A percentile compares a stretch with the other conserved stretches of the same genome.
phyloP scores from a whole-genome alignment of 192 early-diverging fungal genomes.

The Podila verticillata region DNA sequence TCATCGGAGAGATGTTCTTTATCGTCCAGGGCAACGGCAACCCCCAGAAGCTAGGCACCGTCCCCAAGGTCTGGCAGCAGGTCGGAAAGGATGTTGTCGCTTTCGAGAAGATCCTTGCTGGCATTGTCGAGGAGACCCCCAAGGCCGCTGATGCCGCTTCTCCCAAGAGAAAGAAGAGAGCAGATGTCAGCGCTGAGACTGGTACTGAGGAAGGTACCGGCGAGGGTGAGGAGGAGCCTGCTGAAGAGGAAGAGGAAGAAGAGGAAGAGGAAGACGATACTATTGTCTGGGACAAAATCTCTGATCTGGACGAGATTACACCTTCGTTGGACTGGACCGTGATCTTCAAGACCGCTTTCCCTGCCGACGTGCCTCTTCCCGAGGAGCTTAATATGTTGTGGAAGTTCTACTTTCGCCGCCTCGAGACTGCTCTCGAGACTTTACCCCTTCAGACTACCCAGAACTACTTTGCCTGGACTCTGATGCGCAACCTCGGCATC shows the following conservation, averaged over 20 bases:
- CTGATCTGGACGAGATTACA: slow-evolving; percentile 32
- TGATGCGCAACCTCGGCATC: slow-evolving; percentile 41
- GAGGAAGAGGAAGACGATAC: slow-evolving; percentile 4
- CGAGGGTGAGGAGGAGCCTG: neutral
- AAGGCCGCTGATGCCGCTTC: neutral
- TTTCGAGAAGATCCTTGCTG: slow-evolving; percentile 63
- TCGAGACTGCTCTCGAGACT: slow-evolving; percentile 15
- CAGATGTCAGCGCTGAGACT: neutral
- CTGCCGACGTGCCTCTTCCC: slow-evolving; percentile 20
- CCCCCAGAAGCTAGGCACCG: neutral
- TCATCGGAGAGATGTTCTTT: slow-evolving; percentile 52
- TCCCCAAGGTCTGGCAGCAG: slow-evolving; percentile 22
- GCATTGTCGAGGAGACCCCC: slow-evolving; percentile 7
- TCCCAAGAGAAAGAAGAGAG: slow-evolving; percentile 8
- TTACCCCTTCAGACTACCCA: slow-evolving; percentile 34
- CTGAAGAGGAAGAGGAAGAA: neutral
- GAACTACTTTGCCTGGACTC: slow-evolving; percentile 63
- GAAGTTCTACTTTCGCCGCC: slow-evolving; percentile 31
- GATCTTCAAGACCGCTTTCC: slow-evolving; percentile 42
- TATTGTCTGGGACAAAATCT: slow-evolving; percentile 20
- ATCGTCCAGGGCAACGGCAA: slow-evolving; percentile 22
- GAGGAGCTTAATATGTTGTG: slow-evolving; percentile 33
- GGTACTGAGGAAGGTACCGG: neutral
- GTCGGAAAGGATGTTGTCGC: slow-evolving; percentile 56
- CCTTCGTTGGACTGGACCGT: slow-evolving; percentile 51